Conservation (phyloP, 2,329 filamentous ascomycete genomes). For the Botryotinia calthae region DNA sequence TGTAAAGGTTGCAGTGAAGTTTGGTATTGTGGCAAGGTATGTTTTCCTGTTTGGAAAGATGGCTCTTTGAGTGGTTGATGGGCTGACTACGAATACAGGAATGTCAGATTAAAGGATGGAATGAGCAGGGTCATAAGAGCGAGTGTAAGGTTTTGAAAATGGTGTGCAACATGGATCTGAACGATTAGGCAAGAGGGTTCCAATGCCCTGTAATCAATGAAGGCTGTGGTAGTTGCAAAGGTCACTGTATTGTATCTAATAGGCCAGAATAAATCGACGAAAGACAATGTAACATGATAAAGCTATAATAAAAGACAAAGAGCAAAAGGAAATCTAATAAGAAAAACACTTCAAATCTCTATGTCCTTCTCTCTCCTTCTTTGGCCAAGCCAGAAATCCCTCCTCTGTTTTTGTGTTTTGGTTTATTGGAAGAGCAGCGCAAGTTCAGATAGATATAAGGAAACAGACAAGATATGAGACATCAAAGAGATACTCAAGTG, state of each 20-base stretch:
- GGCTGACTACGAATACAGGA: slow-evolving; percentile 24
- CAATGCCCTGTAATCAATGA: neutral
- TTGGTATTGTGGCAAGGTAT: slow-evolving; percentile 38
- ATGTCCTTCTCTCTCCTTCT: neutral
- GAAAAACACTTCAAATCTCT: neutral
- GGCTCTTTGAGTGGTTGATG: neutral
- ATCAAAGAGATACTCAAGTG: neutral
- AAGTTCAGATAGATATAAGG: neutral
- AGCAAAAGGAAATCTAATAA: neutral
- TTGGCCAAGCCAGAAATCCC: neutral
- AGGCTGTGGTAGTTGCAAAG: neutral
- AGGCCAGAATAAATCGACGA: neutral
- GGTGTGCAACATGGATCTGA: slow-evolving; percentile 13
- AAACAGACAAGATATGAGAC: neutral
- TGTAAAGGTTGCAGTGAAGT: slow-evolving; percentile 35
- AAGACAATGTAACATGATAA: slow-evolving; percentile 1
- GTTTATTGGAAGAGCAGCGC: neutral
- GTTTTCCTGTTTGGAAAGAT: slow-evolving; percentile 10
- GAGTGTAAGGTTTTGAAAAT: slow-evolving; percentile 35
- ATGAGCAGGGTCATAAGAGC: slow-evolving; percentile 32
- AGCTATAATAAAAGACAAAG: neutral
- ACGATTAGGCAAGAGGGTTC: neutral
- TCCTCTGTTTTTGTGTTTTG: neutral
- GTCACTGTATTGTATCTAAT: neutral
- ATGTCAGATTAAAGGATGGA: slow-evolving; percentile 35